A percentile compares a stretch with the other conserved stretches of the same genome.
These are phyloP conservation scores for Croton laevigatus DNA, from an alignment of 441 rosid genomes.

Conservation along the genomic window DNA sequence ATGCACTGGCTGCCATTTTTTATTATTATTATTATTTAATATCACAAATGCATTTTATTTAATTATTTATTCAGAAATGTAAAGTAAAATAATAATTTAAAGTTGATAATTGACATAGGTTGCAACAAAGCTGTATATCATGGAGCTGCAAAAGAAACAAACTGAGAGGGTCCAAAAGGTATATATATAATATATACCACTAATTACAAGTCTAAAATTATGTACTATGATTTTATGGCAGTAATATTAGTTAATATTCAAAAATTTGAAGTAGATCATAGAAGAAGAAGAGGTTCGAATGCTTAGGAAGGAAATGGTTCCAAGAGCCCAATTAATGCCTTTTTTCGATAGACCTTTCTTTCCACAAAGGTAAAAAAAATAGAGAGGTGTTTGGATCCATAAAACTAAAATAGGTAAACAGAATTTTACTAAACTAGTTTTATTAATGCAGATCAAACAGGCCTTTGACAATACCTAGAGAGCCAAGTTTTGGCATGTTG, in stretches of 20 bases:
- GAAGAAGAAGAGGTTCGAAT: constrained; percentile 70
- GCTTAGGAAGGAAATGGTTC: constrained; percentile 81
- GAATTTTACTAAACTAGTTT: background rate
- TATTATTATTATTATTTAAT: background rate
- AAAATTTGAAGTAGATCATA: constrained; percentile 44
- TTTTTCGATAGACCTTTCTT: constrained; percentile 68
- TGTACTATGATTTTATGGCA: background rate
- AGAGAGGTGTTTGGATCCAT: too few species aligned
- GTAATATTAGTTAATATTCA: background rate
- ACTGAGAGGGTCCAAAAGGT: constrained; percentile 70
- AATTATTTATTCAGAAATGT: background rate
- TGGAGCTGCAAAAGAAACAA: constrained; percentile 54
- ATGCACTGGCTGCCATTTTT: too few species aligned
- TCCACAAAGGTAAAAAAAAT: constrained; percentile 52
- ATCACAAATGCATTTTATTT: too few species aligned
- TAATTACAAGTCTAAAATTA: too few species aligned
- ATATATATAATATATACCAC: background rate
- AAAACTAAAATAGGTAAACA: too few species aligned
- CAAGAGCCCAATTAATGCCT: constrained; percentile 87
- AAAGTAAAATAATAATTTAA: too few species aligned
- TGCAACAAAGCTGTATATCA: constrained; percentile 67
- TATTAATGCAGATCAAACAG: constrained; percentile 55
- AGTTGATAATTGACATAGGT: constrained; percentile 32
- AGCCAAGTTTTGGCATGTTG: constrained; percentile 53
- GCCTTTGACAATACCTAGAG: constrained; percentile 70